Evolutionary conservation across 345 rosid species (phyloP).

Genomic region (Odontarrhena argentea): DNA sequence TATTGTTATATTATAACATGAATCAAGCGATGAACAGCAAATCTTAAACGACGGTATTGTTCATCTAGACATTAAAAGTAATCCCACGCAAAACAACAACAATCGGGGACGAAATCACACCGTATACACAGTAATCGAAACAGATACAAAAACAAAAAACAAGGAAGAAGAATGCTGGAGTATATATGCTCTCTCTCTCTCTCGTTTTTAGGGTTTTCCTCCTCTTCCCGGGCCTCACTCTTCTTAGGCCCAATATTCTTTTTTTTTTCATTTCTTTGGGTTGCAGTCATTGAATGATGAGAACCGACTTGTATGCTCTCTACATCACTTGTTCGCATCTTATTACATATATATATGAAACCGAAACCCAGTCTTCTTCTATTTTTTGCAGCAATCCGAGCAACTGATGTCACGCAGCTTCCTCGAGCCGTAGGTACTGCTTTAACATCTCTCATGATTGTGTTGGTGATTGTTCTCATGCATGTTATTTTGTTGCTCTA

Average conservation of each 20-base stretch:
- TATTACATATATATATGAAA: not conserved
- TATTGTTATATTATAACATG: not conserved
- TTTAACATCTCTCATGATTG: not conserved
- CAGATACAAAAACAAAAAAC: no score
- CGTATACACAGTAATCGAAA: no score
- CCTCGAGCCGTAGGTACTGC: conserved; percentile 58
- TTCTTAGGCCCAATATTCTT: no score
- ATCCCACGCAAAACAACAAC: no score
- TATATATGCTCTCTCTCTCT: no score
- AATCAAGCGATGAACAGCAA: not conserved
- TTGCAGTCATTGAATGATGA: conserved; percentile 86
- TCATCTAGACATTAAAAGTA: not conserved
- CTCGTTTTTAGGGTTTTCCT: no score
- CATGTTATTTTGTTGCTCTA: conserved; percentile 2
- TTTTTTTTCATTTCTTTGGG: no score
- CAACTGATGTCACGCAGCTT: conserved; percentile 69
- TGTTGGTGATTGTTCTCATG: not conserved
- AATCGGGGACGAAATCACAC: no score
- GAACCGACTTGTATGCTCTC: conserved; percentile 53
- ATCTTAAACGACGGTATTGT: not conserved
- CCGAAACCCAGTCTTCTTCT: not conserved
- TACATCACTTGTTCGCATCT: not conserved
- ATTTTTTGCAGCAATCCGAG: conserved; percentile 52
- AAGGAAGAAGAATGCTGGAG: no score
- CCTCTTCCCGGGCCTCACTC: no score